phyloP scores from a whole-genome alignment of 805 yeast species.

The Nakazawaea ambrosiae region DNA sequence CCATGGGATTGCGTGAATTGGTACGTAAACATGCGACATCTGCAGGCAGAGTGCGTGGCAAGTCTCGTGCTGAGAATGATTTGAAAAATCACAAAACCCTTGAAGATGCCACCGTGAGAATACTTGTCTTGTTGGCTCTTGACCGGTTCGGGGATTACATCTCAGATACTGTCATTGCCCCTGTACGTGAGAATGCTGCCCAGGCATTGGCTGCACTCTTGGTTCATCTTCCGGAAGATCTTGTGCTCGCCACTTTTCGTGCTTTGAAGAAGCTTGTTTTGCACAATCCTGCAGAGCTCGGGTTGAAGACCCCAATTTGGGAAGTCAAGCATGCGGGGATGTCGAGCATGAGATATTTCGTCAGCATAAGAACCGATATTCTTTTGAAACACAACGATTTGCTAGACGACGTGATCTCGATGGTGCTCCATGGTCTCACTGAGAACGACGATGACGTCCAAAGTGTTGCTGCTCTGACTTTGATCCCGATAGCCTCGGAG shows the following conservation, averaged over 20 bases:
- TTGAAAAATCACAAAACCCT: conserved; percentile 58
- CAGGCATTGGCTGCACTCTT: conserved; percentile 88
- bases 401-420: conserved; percentile 65
- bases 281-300: conserved; percentile 44
- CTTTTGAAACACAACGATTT: conserved; percentile 49
- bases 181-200: conserved; percentile 94
- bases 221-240: conserved; percentile 57
- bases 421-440: conserved; percentile 79
- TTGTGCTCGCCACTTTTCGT: conserved; percentile 55
- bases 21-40: conserved; percentile 75
- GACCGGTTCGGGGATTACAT: conserved; percentile 97
- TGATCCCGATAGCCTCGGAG: conserved; percentile 84
- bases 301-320: conserved; percentile 62
- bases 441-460: conserved; percentile 92
- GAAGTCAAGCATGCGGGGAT: conserved; percentile 98
- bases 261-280: conserved; percentile 63
- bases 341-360: conserved; percentile 87
- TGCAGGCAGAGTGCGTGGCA: conserved; percentile 75
- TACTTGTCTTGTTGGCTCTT: conserved; percentile 80
- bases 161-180: conserved; percentile 96
- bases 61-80: conserved; percentile 54
- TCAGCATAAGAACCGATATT: conserved; percentile 80
- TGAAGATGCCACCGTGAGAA: conserved; percentile 82
- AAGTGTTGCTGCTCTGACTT: conserved; percentile 90
- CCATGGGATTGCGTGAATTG: conserved; percentile 85